Base-by-base conservation (phyloP, 495 filamentous ascomycete species). In the Lophiotrema nucula region DNA sequence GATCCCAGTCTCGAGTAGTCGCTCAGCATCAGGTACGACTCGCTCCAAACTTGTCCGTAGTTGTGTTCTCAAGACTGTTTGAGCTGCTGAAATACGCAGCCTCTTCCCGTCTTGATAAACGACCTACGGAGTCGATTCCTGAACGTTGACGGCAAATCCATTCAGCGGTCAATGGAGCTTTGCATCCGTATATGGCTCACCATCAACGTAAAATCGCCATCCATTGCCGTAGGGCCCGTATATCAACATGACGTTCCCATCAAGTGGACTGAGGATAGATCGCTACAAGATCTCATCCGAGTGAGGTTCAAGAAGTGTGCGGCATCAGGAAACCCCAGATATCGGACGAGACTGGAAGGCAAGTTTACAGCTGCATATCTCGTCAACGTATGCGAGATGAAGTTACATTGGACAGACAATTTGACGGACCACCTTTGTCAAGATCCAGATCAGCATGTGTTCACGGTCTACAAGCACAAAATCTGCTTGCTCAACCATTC, bases 401-500 rank as follows among this genome's bases (percentile, higher is more conserved):
- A 31, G 2, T 15, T 57, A 2, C 15, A 15, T 2, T 57, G 54
- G 54, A 57, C 54, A 13, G 45, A 57, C 24, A 37, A 38, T 22
- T 15, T 57, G 8, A 24, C 31, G 16, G 44, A 57, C n/a, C 54
- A 57, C 31, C 25, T 57, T 1, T 3, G 21, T n/a, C 42, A 24
- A 2, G 44, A 57, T 19, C 6, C 44, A 3, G 1, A 10, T 3
- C 28, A 35, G 35, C 54, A 33, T 13, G 15, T 18, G 12, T 31
- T 57, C 15, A 27, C 45, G 1, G 23, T 57, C 3, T 57, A 57
- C 31, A 8, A 24, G 22, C 54, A 57, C 23, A 57, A 57, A 19
- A 57, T 57, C 22, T 57, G 54, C 35, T 23, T 57, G 8, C 19
- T 49, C 6, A 57, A 57, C 16, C 54, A 57, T 26, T 19, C 42